Percentiles rank a stretch among this genome's conserved stretches.
Evolutionary conservation across 2,329 filamentous ascomycete species (phyloP).

Genomic region (Allantophomopsis cytisporea): DNA sequence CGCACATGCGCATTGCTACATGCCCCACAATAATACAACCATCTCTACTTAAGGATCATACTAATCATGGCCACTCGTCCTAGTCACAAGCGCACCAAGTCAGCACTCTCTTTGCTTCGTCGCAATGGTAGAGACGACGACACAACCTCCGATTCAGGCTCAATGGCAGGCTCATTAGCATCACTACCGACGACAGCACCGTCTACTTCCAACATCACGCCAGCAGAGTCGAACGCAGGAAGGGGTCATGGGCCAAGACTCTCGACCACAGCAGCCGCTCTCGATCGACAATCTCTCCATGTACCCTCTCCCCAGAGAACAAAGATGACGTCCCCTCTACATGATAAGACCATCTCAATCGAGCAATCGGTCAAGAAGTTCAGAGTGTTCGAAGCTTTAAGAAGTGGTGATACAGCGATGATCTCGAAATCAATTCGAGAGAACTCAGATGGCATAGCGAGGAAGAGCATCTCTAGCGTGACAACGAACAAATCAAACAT

Average conservation of each 20-base stretch:
- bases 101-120: constrained; percentile 38
- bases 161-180: constrained; percentile 9
- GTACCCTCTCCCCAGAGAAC: constrained; percentile 5
- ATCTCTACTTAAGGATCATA: too few species aligned
- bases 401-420: constrained; percentile 78
- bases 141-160: constrained; percentile 13
- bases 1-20: too few species aligned
- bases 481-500: constrained; percentile 16
- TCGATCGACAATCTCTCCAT: constrained; percentile 9
- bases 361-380: constrained; percentile 94
- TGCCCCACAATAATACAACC: too few species aligned
- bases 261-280: constrained; percentile 13
- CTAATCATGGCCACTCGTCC: constrained; percentile 2
- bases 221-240: constrained; percentile 6
- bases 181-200: constrained; percentile 11
- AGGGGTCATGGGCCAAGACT: constrained; percentile 12
- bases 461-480: constrained; percentile 26
- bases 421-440: constrained; percentile 80
- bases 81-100: constrained; percentile 34
- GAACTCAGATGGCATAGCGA: constrained; percentile 18
- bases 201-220: constrained; percentile 9
- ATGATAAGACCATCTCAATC: constrained; percentile 37
- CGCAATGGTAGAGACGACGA: constrained; percentile 25
- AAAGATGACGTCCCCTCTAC: constrained; percentile 5
- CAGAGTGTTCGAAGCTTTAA: constrained; percentile 81